These are phyloP conservation scores for Aspergillus aculeatus DNA, from an alignment of 2,329 filamentous ascomycete genomes.

Conservation along the genomic window DNA sequence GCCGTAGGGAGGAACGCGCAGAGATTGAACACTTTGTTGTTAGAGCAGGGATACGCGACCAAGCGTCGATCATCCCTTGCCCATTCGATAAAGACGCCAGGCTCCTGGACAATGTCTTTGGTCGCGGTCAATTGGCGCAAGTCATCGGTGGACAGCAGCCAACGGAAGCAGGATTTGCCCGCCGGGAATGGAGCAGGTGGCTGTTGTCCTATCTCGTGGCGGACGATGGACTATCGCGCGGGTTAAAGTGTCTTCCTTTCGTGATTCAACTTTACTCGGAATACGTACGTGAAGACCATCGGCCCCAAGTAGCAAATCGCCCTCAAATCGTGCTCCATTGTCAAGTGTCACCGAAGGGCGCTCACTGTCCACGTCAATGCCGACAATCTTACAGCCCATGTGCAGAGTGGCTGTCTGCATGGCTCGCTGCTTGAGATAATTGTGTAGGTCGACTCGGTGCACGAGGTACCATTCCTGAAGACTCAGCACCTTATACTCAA, in stretches of 20 bases:
- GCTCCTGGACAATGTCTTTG: slow-evolving; percentile 12
- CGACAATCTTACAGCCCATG: slow-evolving; percentile 22
- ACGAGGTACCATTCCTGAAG: slow-evolving; percentile 32
- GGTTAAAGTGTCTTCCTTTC: neutral
- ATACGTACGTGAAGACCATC: slow-evolving; percentile 25
- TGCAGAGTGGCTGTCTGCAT: slow-evolving; percentile 23
- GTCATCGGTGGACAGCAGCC: slow-evolving; percentile 22
- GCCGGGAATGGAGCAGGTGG: slow-evolving; percentile 19
- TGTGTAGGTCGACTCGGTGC: slow-evolving; percentile 47
- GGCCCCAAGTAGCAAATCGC: slow-evolving; percentile 27
- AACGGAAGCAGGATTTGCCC: slow-evolving; percentile 28
- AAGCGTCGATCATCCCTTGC: slow-evolving; percentile 43
- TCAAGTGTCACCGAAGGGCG: slow-evolving; percentile 20
- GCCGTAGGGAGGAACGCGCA: slow-evolving; percentile 49
- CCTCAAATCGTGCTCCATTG: slow-evolving; percentile 20
- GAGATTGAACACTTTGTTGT: slow-evolving; percentile 48
- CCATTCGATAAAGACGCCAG: slow-evolving; percentile 45
- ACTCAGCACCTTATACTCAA: neutral
- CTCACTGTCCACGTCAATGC: slow-evolving; percentile 13
- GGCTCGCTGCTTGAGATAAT: slow-evolving; percentile 35
- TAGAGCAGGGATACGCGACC: slow-evolving; percentile 48
- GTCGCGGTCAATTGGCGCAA: slow-evolving; percentile 15
- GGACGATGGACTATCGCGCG: slow-evolving; percentile 23
- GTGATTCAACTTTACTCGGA: too few species aligned
- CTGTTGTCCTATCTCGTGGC: slow-evolving; percentile 17